Percentiles rank a stretch among this genome's conserved stretches.
Conservation (phyloP, 495 filamentous ascomycete species). For the Lentithecium fluviatile region DNA sequence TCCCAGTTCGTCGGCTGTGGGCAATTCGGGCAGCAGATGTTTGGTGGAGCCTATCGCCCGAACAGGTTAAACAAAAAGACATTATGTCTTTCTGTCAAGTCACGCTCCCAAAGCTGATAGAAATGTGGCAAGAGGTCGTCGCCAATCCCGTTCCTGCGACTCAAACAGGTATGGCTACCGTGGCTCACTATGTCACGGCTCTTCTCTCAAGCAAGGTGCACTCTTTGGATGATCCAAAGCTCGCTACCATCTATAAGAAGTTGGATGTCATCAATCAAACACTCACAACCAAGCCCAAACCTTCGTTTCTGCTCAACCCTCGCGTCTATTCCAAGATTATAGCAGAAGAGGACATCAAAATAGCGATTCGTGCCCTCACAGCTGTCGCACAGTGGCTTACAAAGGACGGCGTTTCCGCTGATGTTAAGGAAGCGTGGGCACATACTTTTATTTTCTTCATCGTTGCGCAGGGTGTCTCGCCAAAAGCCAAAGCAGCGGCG, state of each 20-base stretch:
- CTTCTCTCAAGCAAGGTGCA: constrained; percentile 52
- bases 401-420: constrained; percentile 5
- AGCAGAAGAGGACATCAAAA: constrained; percentile 68
- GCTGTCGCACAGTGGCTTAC: constrained; percentile 52
- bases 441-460: constrained; percentile 80
- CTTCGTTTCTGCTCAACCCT: constrained; percentile 80
- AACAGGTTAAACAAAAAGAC: constrained; percentile 48
- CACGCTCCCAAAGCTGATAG: constrained; percentile 63
- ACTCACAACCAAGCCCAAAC: constrained; percentile 66
- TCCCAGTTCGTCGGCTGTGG: constrained; percentile 78
- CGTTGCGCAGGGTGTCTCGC: constrained; percentile 56
- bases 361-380: constrained; percentile 69
- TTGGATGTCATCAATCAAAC: constrained; percentile 59
- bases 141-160: constrained; percentile 72
- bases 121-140: constrained; percentile 70
- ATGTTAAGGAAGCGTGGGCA: constrained; percentile 62
- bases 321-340: constrained; percentile 77
- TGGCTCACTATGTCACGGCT: constrained; percentile 70
- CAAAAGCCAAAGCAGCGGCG: constrained; percentile 59
- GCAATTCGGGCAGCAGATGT: constrained; percentile 69
- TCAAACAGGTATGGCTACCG: constrained; percentile 72
- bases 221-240: constrained; percentile 45
- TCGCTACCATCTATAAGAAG: constrained; percentile 55
- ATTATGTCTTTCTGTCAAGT: constrained; percentile 53
- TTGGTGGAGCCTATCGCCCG: constrained; percentile 56